Evolutionary conservation across 108 stramenopile species (phyloP).

Genomic region (Cyclotella atomus): DNA sequence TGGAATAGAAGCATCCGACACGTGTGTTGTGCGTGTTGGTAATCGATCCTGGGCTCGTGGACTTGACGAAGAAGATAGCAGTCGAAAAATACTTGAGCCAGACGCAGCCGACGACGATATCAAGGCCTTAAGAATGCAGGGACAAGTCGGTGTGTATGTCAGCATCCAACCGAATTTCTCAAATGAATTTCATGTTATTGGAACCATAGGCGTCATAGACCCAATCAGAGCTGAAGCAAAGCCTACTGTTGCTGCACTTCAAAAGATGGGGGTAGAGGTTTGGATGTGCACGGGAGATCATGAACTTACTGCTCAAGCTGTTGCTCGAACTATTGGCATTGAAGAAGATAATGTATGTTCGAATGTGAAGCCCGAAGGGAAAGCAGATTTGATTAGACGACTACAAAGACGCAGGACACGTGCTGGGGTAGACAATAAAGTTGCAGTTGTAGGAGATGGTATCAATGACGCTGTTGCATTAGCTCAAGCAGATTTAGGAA

Average conservation of each 20-base stretch:
- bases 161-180: slow-evolving; percentile 17
- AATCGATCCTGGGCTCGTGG: slow-evolving; percentile 44
- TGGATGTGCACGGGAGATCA: slow-evolving; percentile 99
- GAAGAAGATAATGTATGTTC: slow-evolving; percentile 69
- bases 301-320: slow-evolving; percentile 81
- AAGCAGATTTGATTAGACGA: slow-evolving; percentile 65
- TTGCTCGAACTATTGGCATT: slow-evolving; percentile 84
- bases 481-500: slow-evolving; percentile 93
- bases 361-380: slow-evolving; percentile 78
- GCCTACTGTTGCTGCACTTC: slow-evolving; percentile 67
- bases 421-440: slow-evolving; percentile 33
- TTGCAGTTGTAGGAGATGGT: slow-evolving; percentile 98
- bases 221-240: slow-evolving; percentile 76
- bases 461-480: slow-evolving; percentile 98
- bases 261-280: slow-evolving; percentile 81
- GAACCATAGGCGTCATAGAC: slow-evolving; percentile 87
- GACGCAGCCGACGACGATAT: slow-evolving; percentile 52
- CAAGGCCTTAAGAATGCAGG: slow-evolving; percentile 40
- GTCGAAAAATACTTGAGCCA: not conserved
- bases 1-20: slow-evolving; percentile 19
- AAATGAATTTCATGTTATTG: slow-evolving; percentile 45
- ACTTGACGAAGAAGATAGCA: slow-evolving; percentile 19
- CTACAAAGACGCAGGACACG: slow-evolving; percentile 54
- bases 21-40: slow-evolving; percentile 62
- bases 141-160: slow-evolving; percentile 69